Evolutionary conservation across 768 basidiomycete species (phyloP).

Genomic region (Russula emetica): DNA sequence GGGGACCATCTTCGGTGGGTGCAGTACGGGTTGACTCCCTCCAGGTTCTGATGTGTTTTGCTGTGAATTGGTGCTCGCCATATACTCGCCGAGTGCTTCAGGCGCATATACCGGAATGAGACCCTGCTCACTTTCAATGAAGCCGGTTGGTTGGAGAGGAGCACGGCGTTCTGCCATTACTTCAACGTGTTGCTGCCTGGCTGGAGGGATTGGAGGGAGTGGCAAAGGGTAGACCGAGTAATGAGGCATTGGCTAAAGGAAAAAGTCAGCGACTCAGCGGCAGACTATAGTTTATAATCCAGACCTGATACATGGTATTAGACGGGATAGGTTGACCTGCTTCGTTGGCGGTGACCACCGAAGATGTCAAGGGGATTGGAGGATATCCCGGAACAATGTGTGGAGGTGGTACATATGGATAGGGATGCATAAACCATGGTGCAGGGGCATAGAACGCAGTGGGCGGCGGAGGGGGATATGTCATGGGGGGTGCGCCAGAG

Average conservation of each 20-base stretch:
- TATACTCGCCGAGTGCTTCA: conserved; percentile 66
- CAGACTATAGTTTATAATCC: not conserved
- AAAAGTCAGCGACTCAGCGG: not conserved
- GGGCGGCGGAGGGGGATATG: conserved; percentile 14
- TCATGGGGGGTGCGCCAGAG: conserved; percentile 4
- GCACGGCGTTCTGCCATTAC: conserved; percentile 30
- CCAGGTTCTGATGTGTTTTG: conserved; percentile 34
- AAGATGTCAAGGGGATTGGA: conserved; percentile 26
- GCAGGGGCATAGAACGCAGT: conserved; percentile 20
- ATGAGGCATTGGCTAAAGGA: conserved; percentile 19
- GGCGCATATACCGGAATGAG: conserved; percentile 62
- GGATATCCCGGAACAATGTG: conserved; percentile 42
- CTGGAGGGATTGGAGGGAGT: conserved; percentile 9
- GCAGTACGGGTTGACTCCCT: conserved; percentile 17
- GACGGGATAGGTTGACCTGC: conserved; percentile 7
- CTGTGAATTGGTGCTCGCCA: conserved; percentile 40
- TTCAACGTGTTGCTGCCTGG: conserved; percentile 15
- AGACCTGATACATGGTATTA: conserved; percentile 21
- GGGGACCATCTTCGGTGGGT: conserved; percentile 8
- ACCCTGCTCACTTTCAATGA: conserved; percentile 69
- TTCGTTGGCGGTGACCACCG: conserved; percentile 12
- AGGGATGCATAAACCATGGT: conserved; percentile 25
- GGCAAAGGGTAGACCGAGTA: conserved; percentile 18
- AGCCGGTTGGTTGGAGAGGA: conserved; percentile 61
- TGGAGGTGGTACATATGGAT: conserved; percentile 37